Percentiles rank a stretch among this genome's conserved stretches.
These are phyloP conservation scores for Sorghum bicolor DNA, from an alignment of 176 grass and related monocot genomes.

Conservation along the genomic window Sorghum_bicolor_NCBIv3 NC_012874.2:69351501-69352000, in stretches of 20 bases:
- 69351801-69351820: neutral
- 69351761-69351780: neutral
- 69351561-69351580: constrained; percentile 24
- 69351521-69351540: constrained; percentile 72
- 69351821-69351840: neutral
- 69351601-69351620: constrained; percentile 45
- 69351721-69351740: neutral
- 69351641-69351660: constrained; percentile 11
- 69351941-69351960: neutral
- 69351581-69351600: constrained; percentile 16
- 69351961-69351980: neutral
- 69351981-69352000: neutral
- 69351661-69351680: constrained; percentile 40
- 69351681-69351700: constrained; percentile 28
- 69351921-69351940: neutral
- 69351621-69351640: constrained; percentile 49
- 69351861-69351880: neutral
- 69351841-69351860: no score
- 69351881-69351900: neutral
- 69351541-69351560: constrained; percentile 33
- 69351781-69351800: neutral
- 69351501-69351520: constrained; percentile 51
- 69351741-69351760: neutral
- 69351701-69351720: neutral
- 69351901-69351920: neutral